Percentiles rank a stretch among this genome's conserved stretches.
Evolutionary conservation across 331 rosid species (phyloP).

Genomic region (Dryas integrifolia): DNA sequence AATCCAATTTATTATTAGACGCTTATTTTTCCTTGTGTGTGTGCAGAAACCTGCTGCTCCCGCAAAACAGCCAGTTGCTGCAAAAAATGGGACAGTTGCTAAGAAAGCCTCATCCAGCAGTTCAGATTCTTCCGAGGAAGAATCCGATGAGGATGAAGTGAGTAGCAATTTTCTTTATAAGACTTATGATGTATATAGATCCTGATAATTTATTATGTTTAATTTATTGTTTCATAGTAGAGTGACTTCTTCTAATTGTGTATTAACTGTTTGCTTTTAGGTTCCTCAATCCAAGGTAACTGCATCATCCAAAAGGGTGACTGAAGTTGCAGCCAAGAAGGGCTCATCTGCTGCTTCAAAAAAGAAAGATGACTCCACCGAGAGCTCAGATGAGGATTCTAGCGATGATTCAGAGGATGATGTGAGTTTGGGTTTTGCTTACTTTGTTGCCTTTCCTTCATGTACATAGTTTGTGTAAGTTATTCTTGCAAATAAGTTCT

Average conservation of each 20-base stretch:
- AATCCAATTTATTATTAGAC: not conserved
- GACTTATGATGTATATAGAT: not conserved
- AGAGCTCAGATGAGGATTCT: slow-evolving; percentile 32
- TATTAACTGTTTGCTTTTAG: slow-evolving; percentile 12
- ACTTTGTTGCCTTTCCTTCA: not conserved
- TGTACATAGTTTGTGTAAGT: not conserved
- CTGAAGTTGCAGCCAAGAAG: slow-evolving; percentile 31
- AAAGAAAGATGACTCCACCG: slow-evolving; percentile 33
- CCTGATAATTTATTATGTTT: not conserved
- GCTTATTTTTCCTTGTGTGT: not conserved
- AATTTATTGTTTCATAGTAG: not conserved
- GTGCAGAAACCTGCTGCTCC: slow-evolving; percentile 16
- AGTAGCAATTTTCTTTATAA: not conserved
- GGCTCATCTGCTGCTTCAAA: slow-evolving; percentile 27
- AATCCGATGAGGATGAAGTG: slow-evolving; percentile 6
- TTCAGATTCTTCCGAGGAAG: not conserved
- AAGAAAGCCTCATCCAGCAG: slow-evolving; percentile 1
- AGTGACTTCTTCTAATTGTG: not conserved
- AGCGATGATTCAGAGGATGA: slow-evolving; percentile 39
- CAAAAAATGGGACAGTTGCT: slow-evolving; percentile 9
- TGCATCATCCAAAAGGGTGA: slow-evolving; percentile 16
- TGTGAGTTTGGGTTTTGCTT: slow-evolving; percentile 5
- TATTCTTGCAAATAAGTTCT: not conserved
- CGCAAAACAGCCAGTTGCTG: slow-evolving; percentile 4
- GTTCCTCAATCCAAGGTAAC: slow-evolving; percentile 44